These are phyloP conservation scores for Ustilago esculenta DNA, from an alignment of 1,284 basidiomycete species.

Conservation along the genomic window DNA sequence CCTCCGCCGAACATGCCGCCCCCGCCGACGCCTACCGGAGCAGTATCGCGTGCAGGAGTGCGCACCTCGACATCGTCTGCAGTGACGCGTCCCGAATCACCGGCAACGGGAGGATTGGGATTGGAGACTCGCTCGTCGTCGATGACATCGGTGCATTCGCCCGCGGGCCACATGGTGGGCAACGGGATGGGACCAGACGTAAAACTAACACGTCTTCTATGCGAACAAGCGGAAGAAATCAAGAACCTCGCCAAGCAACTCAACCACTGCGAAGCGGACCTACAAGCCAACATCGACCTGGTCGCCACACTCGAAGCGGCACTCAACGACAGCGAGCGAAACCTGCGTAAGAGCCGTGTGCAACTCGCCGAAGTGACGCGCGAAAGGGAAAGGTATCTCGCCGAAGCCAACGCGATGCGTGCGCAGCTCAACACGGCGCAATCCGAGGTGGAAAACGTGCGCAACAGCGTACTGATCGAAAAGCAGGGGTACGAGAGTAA, in stretches of 20 bases:
- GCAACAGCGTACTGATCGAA: conserved; percentile 53
- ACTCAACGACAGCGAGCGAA: conserved; percentile 60
- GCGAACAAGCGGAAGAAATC: conserved; percentile 80
- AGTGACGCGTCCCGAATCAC: conserved; percentile 56
- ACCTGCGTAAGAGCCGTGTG: conserved; percentile 61
- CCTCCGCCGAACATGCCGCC: conserved; percentile 88
- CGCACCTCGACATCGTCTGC: conserved; percentile 51
- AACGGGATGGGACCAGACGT: conserved; percentile 32
- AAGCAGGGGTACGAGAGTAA: conserved; percentile 58
- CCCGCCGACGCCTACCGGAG: conserved; percentile 69
- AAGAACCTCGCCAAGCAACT: conserved; percentile 90
- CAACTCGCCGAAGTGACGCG: conserved; percentile 60
- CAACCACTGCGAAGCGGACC: conserved; percentile 85
- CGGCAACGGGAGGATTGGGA: conserved; percentile 12
- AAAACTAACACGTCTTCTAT: conserved; percentile 69
- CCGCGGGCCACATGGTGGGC: conserved; percentile 19
- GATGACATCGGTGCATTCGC: conserved; percentile 44
- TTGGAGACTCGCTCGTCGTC: conserved; percentile 57
- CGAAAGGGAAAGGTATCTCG: conserved; percentile 53
- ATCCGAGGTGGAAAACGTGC: conserved; percentile 54
- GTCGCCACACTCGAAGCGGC: conserved; percentile 70
- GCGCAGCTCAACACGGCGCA: conserved; percentile 52
- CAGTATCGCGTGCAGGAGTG: conserved; percentile 24
- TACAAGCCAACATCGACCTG: conserved; percentile 90
- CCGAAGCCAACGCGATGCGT: conserved; percentile 55